Conservation (phyloP, 192 early-diverging fungal genomes). For the Entophlyctis helioformis region DNA sequence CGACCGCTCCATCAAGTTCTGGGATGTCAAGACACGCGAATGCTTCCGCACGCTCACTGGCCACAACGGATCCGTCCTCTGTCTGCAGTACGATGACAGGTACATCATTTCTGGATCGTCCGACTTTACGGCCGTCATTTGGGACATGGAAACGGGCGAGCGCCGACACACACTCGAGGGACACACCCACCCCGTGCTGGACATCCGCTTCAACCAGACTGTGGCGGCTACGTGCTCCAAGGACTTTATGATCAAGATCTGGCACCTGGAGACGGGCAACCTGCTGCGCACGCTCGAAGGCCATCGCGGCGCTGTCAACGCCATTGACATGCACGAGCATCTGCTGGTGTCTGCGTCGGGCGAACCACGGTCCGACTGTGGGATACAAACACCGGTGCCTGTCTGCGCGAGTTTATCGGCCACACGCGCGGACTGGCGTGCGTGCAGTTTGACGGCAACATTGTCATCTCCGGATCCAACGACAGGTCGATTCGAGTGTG, state of each 20-base stretch:
- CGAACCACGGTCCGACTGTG: constrained; percentile 76
- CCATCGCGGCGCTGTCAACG: constrained; percentile 91
- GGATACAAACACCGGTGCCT: constrained; percentile 29
- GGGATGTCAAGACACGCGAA: constrained; percentile 21
- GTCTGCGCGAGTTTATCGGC: constrained; percentile 14
- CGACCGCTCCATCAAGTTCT: constrained; percentile 32
- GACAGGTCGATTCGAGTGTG: constrained; percentile 33
- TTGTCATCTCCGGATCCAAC: constrained; percentile 29
- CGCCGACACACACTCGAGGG: constrained; percentile 42
- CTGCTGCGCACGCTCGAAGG: constrained; percentile 57
- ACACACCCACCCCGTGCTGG: constrained; percentile 74
- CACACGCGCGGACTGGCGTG: constrained; percentile 32
- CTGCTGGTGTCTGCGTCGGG: constrained; percentile 76
- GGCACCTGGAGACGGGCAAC: constrained; percentile 50
- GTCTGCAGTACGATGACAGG: constrained; percentile 37
- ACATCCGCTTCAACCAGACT: constrained; percentile 68
- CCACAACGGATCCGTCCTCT: constrained; percentile 39
- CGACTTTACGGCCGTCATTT: constrained; percentile 37
- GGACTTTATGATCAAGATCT: constrained; percentile 83
- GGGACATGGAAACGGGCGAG: constrained; percentile 40
- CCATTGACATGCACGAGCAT: constrained; percentile 61
- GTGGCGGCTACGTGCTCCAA: constrained; percentile 81
- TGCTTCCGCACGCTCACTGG: constrained; percentile 16
- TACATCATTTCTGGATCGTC: constrained; percentile 37
- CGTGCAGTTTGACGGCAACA: constrained; percentile 22